Conservation (phyloP, 305 asterid species). For the Fraxinus platypoda region DNA sequence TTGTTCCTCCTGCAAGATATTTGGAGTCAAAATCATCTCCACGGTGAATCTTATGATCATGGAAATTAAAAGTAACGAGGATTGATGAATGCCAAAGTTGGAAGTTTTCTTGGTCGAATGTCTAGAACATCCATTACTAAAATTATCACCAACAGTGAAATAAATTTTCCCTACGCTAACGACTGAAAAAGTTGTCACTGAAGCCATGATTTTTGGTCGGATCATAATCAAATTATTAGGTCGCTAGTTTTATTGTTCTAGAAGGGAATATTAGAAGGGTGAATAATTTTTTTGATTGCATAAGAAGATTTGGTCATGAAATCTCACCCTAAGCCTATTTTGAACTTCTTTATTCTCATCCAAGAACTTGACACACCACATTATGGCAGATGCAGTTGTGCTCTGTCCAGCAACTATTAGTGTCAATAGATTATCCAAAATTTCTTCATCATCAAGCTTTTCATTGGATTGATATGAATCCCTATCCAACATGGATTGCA, state of each 20-base stretch:
- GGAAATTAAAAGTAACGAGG: background rate
- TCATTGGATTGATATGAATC: slow-evolving; percentile 37
- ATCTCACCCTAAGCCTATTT: slow-evolving; percentile 41
- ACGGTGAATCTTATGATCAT: background rate
- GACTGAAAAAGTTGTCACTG: background rate
- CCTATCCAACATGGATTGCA: slow-evolving; percentile 44
- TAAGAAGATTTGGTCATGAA: background rate
- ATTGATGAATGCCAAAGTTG: background rate
- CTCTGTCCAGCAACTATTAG: slow-evolving; percentile 53
- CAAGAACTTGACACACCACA: slow-evolving; percentile 62
- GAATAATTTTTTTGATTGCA: background rate
- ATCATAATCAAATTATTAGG: background rate
- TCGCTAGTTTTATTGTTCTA: too few species aligned
- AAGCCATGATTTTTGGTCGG: background rate
- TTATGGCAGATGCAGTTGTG: slow-evolving; percentile 60
- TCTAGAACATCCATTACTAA: background rate
- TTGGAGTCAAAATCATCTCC: background rate
- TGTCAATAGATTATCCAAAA: slow-evolving; percentile 53
- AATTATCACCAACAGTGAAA: background rate
- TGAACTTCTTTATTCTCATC: slow-evolving; percentile 39
- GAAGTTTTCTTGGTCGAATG: background rate
- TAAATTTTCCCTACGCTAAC: background rate
- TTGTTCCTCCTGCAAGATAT: slow-evolving; percentile 48
- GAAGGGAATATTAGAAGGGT: background rate
- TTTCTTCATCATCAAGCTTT: slow-evolving; percentile 54